Percentiles rank a stretch among this genome's conserved stretches.
Evolutionary conservation across 1,284 basidiomycete genomes (phyloP).

Genomic region (Cyathus pygmaeus): DNA sequence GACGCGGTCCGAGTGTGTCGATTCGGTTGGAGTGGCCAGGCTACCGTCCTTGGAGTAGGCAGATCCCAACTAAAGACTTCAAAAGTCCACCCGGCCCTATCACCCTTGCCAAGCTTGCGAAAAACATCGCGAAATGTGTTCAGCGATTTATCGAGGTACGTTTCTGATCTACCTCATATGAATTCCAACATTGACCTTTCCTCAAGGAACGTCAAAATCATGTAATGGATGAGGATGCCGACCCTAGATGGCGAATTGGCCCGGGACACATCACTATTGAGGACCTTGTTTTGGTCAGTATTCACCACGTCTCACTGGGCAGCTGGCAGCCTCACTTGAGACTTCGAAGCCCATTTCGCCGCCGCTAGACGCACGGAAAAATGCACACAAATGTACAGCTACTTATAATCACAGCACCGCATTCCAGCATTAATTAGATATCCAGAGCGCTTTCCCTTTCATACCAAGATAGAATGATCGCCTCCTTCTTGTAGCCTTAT

Average conservation of each 20-base stretch:
- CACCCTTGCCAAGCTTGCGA: conserved; percentile 71
- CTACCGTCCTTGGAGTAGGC: conserved; percentile 77
- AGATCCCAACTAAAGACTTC: conserved; percentile 83
- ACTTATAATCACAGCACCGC: background rate
- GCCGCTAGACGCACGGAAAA: background rate
- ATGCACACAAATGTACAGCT: background rate
- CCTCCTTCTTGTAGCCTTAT: too few species aligned
- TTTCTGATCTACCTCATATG: conserved; percentile 8
- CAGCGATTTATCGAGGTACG: conserved; percentile 63
- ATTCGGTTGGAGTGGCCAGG: conserved; percentile 83
- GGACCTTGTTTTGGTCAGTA: conserved; percentile 74
- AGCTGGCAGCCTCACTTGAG: conserved; percentile 82
- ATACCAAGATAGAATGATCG: too few species aligned
- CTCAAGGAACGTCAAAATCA: conserved; percentile 58
- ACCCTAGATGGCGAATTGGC: conserved; percentile 71
- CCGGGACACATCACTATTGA: conserved; percentile 60
- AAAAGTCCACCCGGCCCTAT: conserved; percentile 77
- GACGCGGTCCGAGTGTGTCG: conserved; percentile 79
- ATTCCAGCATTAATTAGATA: background rate
- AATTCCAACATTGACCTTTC: background rate
- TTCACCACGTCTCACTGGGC: conserved; percentile 82
- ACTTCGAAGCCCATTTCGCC: conserved; percentile 44
- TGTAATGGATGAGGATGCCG: conserved; percentile 67
- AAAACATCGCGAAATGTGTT: conserved; percentile 73
- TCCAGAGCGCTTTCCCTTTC: too few species aligned